Base-by-base conservation (phyloP, 805 yeast species). In the Kregervanrija fluxuum region DNA sequence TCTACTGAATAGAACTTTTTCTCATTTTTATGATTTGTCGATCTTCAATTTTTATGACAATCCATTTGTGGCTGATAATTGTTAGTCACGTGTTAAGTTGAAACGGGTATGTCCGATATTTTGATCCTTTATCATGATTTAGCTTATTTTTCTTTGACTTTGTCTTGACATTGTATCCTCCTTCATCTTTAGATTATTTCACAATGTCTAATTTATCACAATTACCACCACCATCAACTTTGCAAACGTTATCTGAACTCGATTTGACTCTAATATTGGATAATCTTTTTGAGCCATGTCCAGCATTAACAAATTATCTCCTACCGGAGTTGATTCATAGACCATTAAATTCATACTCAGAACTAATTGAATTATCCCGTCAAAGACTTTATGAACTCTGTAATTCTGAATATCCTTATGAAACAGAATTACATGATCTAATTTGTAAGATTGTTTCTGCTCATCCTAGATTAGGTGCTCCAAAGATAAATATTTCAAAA, bases 381-480 rank as follows among this genome's bases (percentile, higher is more conserved):
- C 6, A 1, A 1, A n/a, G 30, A 15, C 38, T 55, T 10, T 12
- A 32, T 4, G 28, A 43, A n/a, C 33, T 54, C 13, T 17, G 41
- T 8, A 22, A 22, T 8, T 12, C 39, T 5, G 37, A 36, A n/a
- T 51, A 48, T 17, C 35, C 37, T 11, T 34, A 34, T 9, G 17
- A 36, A 9, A 14, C 28, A 9, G 28, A 33, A 9, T 28, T 39
- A 17, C 39, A 38, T n/a, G 8, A 31, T 1, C 41, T 15, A 5
- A 51, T 62, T 4, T 53, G 59, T 37, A 65, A 73, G 35, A 87
- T 90, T 45, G 78, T 90, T n/a, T 81, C 86, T 1, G 95, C 96
- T 0, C 97, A 89, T 64, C 97, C 97, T 13, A 70, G 96, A 45
- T 67, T 89, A 13, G 97, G 97, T 0, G 85, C 85, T 3, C 69